phyloP scores from a whole-genome alignment of 2,329 filamentous ascomycete genomes.

The Colletotrichum eleusines region DNA sequence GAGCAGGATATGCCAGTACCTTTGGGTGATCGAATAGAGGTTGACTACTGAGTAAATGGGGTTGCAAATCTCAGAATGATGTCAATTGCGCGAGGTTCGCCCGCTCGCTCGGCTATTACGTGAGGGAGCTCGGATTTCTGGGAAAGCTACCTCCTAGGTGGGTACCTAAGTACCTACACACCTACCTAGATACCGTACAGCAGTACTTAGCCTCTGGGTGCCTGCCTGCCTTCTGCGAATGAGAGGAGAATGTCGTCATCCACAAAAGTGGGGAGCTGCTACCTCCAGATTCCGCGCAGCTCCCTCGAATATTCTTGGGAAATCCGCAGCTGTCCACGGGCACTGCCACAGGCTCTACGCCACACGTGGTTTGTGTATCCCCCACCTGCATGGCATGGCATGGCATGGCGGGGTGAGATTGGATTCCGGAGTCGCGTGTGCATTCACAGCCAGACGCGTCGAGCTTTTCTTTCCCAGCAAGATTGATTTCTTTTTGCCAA shows the following conservation, averaged over 20 bases:
- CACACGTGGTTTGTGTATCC: not conserved
- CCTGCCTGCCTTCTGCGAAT: constrained; percentile 36
- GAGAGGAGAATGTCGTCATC: constrained; percentile 38
- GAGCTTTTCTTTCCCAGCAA: not conserved
- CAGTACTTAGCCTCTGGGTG: too few relatives aligned
- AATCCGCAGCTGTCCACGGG: not conserved
- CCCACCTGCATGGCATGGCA: not conserved
- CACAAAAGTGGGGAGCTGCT: constrained; percentile 28
- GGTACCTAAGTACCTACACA: too few relatives aligned
- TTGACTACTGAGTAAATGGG: constrained; percentile 36
- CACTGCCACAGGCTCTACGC: not conserved
- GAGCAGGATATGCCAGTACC: constrained; percentile 3
- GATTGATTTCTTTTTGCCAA: not conserved
- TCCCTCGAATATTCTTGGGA: constrained; percentile 1
- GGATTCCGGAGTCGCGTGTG: not conserved
- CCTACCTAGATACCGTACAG: too few relatives aligned
- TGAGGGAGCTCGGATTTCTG: constrained; percentile 41
- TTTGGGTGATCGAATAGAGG: constrained; percentile 43
- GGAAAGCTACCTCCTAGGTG: constrained; percentile 21
- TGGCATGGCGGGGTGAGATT: constrained; percentile 1
- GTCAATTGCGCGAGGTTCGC: constrained; percentile 38
- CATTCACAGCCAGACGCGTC: not conserved
- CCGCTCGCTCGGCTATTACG: constrained; percentile 39
- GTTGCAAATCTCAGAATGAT: constrained; percentile 28
- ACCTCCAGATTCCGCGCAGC: constrained; percentile 4